Base-by-base conservation (phyloP, 371 early-diverging fungal species). In the Rhizopus stolonifer region DNA sequence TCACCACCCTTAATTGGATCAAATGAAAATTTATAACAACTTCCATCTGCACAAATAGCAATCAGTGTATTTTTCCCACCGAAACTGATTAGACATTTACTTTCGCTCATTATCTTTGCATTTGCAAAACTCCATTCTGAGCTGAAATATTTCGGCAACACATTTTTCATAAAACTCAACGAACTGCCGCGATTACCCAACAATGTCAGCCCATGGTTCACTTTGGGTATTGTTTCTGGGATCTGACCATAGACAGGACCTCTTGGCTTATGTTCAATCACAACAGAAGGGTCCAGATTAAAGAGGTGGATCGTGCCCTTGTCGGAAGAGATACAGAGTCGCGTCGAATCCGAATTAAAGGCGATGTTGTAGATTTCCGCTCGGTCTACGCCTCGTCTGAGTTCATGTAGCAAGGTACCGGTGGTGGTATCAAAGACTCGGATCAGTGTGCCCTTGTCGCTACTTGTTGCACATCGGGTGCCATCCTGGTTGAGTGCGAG, bases 251-350 rank as follows among this genome's bases (percentile, higher is more conserved):
- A 83, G 3, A 77, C 80, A 1, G 86, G 79, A 0, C 79, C 85
- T 15, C 75, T 66, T 25, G 69, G 73, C 44, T 66, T 65, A 13
- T 58, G 77, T 44, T 72, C 72, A n/a, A 65, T 61, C 2, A 72
- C 67, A 10, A 70, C 68, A 32, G 72, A 69, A 11, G 79, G 79
- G 49, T 84, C 89, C n/a, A 96, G 80, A 51, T 92, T 89, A 59
- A 96, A 96, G 1, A 96, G 74, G 63, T 96, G 97, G 7, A 96
- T 86, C 2, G 97, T 96, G 14, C 92, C 92, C 58, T 96, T 94
- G 69, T 95, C 96, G 0, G 90, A 90, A 4, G 93, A 86, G 6
- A 92, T 93, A 60, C 89, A 87, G 15, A 95, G 68, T 25, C 91
- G 72, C 0, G 89, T 88, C 7, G 83, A 84, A 49, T 89, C 89